Conservation (phyloP, 169 alveolate genomes). For the Cryptosporidium ryanae region DNA sequence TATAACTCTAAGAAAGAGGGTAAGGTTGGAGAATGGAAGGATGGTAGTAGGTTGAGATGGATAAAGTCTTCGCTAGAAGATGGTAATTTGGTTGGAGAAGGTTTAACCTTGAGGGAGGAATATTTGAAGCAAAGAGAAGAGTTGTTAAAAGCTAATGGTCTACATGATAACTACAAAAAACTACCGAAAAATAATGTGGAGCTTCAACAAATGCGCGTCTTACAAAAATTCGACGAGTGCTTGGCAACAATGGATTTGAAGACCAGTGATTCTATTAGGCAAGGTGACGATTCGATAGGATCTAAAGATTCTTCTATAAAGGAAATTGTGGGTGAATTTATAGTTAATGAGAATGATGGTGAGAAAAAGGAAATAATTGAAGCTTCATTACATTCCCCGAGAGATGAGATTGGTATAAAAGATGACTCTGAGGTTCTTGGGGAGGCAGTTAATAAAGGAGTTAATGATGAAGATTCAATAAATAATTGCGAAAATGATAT, state of each 20-base stretch:
- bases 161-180: slow-evolving; percentile 40
- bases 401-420: background rate
- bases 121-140: slow-evolving; percentile 69
- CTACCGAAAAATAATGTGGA: slow-evolving; percentile 55
- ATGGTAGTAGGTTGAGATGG: slow-evolving; percentile 77
- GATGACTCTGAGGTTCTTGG: background rate
- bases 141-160: slow-evolving; percentile 50
- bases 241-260: background rate
- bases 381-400: background rate
- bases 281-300: background rate
- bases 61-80: slow-evolving; percentile 56
- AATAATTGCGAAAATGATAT: too few relatives aligned
- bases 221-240: slow-evolving; percentile 46
- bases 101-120: slow-evolving; percentile 50
- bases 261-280: background rate
- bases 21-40: slow-evolving; percentile 79
- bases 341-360: background rate
- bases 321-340: background rate
- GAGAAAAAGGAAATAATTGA: slow-evolving; percentile 1
- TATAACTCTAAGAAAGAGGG: slow-evolving; percentile 70
- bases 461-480: too few relatives aligned
- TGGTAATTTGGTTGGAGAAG: slow-evolving; percentile 60
- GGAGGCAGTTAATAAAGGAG: too few relatives aligned
- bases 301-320: background rate
- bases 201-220: slow-evolving; percentile 39